Conservation (phyloP, 139 green algal species). For the Micractinium sp. region DNA sequence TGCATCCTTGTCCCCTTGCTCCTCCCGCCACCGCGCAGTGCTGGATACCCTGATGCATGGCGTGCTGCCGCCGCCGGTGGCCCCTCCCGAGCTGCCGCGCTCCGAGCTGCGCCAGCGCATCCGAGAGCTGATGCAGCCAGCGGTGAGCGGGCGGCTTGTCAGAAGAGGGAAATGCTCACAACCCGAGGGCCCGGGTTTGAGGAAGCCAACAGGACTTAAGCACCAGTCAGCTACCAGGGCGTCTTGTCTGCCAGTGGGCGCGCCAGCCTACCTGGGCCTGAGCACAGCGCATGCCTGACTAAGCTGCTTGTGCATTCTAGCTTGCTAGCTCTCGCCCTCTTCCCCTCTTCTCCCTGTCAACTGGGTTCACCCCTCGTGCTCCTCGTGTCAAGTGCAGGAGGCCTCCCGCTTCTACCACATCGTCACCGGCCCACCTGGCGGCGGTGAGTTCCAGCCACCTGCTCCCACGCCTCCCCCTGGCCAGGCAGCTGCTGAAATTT, state of each 20-base stretch:
- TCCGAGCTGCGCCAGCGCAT: not conserved
- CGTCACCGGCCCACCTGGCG: slow-evolving; percentile 26
- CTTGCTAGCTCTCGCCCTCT: not conserved
- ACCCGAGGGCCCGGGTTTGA: too few relatives aligned
- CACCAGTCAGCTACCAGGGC: too few relatives aligned
- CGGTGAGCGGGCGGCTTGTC: not conserved
- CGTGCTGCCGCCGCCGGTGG: slow-evolving; percentile 21
- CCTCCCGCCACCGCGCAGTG: not conserved
- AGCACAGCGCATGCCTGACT: too few relatives aligned
- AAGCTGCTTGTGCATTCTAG: not conserved
- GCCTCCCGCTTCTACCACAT: slow-evolving; percentile 35
- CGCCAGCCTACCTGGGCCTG: too few relatives aligned
- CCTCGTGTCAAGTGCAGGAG: not conserved
- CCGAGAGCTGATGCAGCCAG: not conserved
- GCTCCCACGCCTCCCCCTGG: too few relatives aligned
- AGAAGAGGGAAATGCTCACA: not conserved
- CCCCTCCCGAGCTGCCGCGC: slow-evolving; percentile 9
- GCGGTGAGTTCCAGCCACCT: not conserved
- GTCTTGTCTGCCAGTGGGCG: too few relatives aligned
- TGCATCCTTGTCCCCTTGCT: not conserved
- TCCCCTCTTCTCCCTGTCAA: too few relatives aligned
- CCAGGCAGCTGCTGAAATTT: too few relatives aligned
- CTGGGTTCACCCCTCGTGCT: not conserved
- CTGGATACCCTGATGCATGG: slow-evolving; percentile 20
- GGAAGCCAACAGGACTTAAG: too few relatives aligned